phyloP scores from a whole-genome alignment of 2,329 filamentous ascomycete genomes.

The Alternaria ethzedia region DNA sequence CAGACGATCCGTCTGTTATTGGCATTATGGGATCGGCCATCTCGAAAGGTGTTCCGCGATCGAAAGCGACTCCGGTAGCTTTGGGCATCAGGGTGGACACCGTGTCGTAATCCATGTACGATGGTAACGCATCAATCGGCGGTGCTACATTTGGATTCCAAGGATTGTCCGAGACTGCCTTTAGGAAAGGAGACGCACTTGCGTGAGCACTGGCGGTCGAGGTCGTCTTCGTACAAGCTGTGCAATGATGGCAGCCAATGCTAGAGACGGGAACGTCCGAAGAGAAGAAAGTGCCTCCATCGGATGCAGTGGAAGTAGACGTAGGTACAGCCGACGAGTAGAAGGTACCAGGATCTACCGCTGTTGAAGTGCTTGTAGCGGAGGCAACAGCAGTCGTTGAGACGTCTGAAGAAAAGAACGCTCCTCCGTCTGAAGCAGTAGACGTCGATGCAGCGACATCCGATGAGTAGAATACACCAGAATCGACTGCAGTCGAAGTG shows the following conservation, averaged over 20 bases:
- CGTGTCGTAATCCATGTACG: not conserved
- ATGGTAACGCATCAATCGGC: not conserved
- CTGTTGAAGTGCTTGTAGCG: not conserved
- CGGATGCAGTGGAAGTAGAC: not conserved
- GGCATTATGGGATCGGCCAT: not conserved
- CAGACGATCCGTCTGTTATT: no score
- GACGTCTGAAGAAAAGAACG: not conserved
- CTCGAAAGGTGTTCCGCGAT: not conserved
- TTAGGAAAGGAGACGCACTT: not conserved
- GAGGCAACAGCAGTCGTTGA: not conserved
- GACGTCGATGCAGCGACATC: not conserved
- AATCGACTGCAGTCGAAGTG: not conserved
- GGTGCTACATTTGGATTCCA: not conserved
- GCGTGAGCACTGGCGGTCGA: not conserved
- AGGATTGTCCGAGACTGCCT: not conserved
- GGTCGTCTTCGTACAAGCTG: not conserved
- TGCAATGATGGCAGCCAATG: not conserved
- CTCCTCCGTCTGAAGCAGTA: not conserved
- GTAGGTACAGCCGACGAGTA: not conserved
- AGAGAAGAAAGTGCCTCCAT: not conserved
- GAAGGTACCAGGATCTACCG: not conserved
- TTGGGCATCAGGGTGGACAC: not conserved
- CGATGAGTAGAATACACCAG: not conserved
- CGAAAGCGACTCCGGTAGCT: not conserved
- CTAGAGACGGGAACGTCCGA: not conserved